Base-by-base conservation (phyloP, 306 rosid genomes). In the Purshia tridentata region DNA sequence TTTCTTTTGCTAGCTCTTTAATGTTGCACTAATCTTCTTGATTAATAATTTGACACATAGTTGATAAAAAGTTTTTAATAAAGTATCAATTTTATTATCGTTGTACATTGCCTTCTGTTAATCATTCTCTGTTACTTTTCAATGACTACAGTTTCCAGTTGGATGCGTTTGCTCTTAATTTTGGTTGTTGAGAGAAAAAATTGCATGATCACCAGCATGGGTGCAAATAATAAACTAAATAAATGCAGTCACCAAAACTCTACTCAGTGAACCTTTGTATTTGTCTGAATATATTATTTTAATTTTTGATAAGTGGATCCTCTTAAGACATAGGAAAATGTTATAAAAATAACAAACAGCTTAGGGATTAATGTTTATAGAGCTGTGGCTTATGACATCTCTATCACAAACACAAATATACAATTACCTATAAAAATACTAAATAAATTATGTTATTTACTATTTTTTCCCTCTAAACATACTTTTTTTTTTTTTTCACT, bases 201-300 rank as follows among this genome's bases (percentile, higher is more conserved):
- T 70, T 90, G 97, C 83, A 86, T 94, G 82, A 88, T 94, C 78
- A 91, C 97, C 83, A 91, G 91, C 75, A 91, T 91, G 98, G 98
- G 98, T 70, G 97, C 98, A 77, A 89, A 97, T 94, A 81, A 85
- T 97, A 69, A 23, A 29, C 61, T 72, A 10, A 74, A 68, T 44
- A 6, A 53, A n/a, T 66, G 53, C 59, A 59, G 66, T 48, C 64
- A 55, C 20, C 45, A 58, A 49, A 37, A 12, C 39, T 19, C 51
- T 70, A 47, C 47, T 41, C 23, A 23, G 45, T 76, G 72, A 66
- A 57, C 49, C 19, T 16, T 14, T 57, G 53, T 51, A 55, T 77
- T 50, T 65, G 76, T 72, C 69, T 77, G 74, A 76, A 76, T 70
- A 48, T 23, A 23, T 54, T 57, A 0, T 76, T 70, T 20, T 67